Conservation (phyloP, 2,329 filamentous ascomycete species). For the Fusarium buharicum region DNA sequence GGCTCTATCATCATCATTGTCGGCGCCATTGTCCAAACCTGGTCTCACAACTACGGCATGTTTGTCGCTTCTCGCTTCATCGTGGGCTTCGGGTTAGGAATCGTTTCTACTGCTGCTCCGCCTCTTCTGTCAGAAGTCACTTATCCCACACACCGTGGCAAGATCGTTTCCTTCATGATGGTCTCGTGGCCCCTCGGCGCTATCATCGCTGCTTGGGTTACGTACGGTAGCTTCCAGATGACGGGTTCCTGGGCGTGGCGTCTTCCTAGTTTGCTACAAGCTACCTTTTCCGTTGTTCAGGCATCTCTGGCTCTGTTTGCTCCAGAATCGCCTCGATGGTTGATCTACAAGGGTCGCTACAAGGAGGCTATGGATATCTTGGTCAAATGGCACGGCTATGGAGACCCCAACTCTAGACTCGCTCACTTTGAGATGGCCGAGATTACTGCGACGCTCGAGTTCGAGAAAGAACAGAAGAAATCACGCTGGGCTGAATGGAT, state of each 20-base stretch:
- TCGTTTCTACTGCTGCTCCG: conserved; percentile 47
- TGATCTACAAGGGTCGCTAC: conserved; percentile 43
- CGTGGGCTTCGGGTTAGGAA: conserved; percentile 56
- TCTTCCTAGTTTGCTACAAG: conserved; percentile 60
- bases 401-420: conserved; percentile 24
- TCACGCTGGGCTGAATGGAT: conserved; percentile 37
- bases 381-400: conserved; percentile 39
- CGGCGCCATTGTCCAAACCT: conserved; percentile 45
- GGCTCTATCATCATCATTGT: conserved; percentile 46
- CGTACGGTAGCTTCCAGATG: conserved; percentile 56
- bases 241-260: conserved; percentile 59
- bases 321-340: conserved; percentile 39
- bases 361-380: conserved; percentile 38
- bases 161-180: conserved; percentile 47
- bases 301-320: conserved; percentile 23
- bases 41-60: conserved; percentile 47
- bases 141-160: conserved; percentile 51
- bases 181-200: conserved; percentile 35
- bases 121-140: conserved; percentile 52
- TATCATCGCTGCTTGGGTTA: conserved; percentile 45
- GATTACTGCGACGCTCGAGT: conserved; percentile 38
- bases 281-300: conserved; percentile 44
- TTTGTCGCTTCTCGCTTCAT: conserved; percentile 51
- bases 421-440: conserved; percentile 40
- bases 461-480: conserved; percentile 42